Evolutionary conservation across 768 basidiomycete species (phyloP).

Genomic region (Amanita phalloides): DNA sequence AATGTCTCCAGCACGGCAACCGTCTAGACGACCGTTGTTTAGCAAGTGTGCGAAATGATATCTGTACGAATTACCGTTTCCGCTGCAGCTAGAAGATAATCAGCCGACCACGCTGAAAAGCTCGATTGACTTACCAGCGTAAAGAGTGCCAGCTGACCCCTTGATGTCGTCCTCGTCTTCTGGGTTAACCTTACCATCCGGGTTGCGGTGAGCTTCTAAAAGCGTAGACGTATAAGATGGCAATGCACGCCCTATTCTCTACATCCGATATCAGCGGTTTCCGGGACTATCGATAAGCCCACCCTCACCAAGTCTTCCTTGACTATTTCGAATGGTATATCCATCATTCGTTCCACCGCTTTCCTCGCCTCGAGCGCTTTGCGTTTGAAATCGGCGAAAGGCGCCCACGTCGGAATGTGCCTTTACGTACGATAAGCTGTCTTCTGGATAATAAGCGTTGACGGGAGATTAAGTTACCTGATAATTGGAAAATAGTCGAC

Average conservation of each 20-base stretch:
- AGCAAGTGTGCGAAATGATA: neutral
- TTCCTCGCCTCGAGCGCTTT: slow-evolving; percentile 29
- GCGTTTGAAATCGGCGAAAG: slow-evolving; percentile 35
- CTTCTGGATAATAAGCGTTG: slow-evolving; percentile 4
- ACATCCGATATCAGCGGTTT: slow-evolving; percentile 7
- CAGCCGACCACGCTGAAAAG: neutral
- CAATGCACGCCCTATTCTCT: slow-evolving; percentile 31
- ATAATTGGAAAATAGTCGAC: slow-evolving; percentile 40
- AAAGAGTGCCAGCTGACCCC: slow-evolving; percentile 44
- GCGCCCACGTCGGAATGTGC: slow-evolving; percentile 40
- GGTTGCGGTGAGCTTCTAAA: slow-evolving; percentile 26
- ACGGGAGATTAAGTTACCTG: slow-evolving; percentile 19
- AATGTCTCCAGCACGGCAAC: slow-evolving; percentile 38
- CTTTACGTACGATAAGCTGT: slow-evolving; percentile 12
- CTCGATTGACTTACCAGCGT: slow-evolving; percentile 25
- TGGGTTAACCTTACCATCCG: slow-evolving; percentile 20
- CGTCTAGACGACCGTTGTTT: slow-evolving; percentile 24
- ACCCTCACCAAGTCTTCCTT: slow-evolving; percentile 32
- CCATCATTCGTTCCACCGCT: slow-evolving; percentile 37
- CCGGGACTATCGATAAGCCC: neutral
- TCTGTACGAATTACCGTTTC: slow-evolving; percentile 15
- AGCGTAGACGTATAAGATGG: slow-evolving; percentile 36
- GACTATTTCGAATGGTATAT: slow-evolving; percentile 39
- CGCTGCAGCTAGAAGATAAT: slow-evolving; percentile 22
- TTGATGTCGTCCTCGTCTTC: slow-evolving; percentile 45